phyloP scores from a whole-genome alignment of 345 rosid genomes.

The Euphorbia pulcherrima region DNA sequence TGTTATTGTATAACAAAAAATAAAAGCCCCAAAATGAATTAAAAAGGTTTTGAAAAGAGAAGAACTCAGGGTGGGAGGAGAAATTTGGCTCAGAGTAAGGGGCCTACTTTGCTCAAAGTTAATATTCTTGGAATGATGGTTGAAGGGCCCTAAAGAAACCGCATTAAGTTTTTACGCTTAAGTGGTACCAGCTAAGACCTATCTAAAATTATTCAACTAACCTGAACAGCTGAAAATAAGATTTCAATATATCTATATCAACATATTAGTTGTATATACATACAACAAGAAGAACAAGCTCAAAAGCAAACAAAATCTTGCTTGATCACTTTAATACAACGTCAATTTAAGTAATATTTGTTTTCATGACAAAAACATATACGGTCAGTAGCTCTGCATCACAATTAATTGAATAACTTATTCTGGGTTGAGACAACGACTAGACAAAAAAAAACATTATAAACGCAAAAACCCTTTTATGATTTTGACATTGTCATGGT shows the following conservation, averaged over 20 bases:
- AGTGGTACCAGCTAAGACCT: no score
- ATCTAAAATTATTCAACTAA: no score
- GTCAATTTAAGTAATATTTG: neutral
- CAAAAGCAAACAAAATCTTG: no score
- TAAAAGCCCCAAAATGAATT: no score
- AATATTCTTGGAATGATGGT: conserved; percentile 34
- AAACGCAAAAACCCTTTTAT: neutral
- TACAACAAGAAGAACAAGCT: no score
- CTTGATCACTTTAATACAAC: neutral
- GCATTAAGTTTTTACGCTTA: conserved; percentile 14
- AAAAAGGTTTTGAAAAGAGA: neutral
- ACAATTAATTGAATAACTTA: neutral
- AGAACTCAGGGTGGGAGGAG: neutral
- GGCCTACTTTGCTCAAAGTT: conserved; percentile 14
- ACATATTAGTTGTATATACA: no score
- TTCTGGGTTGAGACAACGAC: conserved; percentile 9
- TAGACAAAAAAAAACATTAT: conserved; percentile 5
- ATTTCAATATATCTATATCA: no score
- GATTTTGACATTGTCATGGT: conserved; percentile 9
- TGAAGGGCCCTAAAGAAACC: conserved; percentile 34
- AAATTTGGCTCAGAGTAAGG: neutral
- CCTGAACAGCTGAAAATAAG: no score
- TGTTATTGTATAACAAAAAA: no score
- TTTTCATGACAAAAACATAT: neutral
- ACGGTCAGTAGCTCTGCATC: neutral